Percentiles rank a stretch among this genome's conserved stretches.
Evolutionary conservation across 352 stramenopile species (phyloP).

Genomic region (Peronospora belbahrii): DNA sequence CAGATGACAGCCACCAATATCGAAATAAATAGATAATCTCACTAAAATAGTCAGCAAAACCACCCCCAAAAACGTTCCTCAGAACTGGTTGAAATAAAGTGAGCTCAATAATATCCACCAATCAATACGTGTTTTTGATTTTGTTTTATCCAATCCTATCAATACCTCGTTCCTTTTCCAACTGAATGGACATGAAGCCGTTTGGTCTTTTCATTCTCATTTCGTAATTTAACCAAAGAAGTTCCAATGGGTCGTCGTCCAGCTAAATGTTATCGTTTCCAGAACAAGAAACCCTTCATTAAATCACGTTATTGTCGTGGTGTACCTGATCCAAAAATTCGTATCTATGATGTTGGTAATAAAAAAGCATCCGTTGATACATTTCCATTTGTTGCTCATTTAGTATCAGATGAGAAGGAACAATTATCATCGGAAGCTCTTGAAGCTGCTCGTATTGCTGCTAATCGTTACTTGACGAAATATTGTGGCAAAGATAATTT

Average conservation of each 20-base stretch:
- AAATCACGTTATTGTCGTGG: conserved; percentile 99
- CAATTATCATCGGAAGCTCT: conserved; percentile 96
- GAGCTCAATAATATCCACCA: no score
- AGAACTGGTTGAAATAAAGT: no score
- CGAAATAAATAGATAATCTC: no score
- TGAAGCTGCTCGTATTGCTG: conserved; percentile 96
- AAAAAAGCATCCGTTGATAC: conserved; percentile 96
- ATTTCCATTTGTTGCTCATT: conserved; percentile 98
- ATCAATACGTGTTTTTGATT: no score
- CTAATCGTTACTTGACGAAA: conserved; percentile 99
- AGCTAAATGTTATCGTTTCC: conserved; percentile 99
- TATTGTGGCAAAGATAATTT: conserved; percentile 98
- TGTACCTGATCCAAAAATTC: conserved; percentile 95
- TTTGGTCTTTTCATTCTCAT: conserved; percentile 5
- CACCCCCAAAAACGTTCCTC: no score
- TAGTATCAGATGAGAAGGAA: conserved; percentile 92
- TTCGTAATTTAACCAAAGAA: conserved; percentile 31
- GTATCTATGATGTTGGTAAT: conserved; percentile 99
- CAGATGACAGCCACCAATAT: no score
- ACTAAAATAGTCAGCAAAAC: no score
- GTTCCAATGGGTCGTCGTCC: conserved; percentile 65
- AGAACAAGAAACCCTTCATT: conserved; percentile 99
- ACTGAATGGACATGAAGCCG: conserved; percentile 18
- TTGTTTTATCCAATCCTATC: conserved; percentile 1
- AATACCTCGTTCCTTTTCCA: no score